Base-by-base conservation (phyloP, 805 yeast species). In the Ascoidea tarda region DNA sequence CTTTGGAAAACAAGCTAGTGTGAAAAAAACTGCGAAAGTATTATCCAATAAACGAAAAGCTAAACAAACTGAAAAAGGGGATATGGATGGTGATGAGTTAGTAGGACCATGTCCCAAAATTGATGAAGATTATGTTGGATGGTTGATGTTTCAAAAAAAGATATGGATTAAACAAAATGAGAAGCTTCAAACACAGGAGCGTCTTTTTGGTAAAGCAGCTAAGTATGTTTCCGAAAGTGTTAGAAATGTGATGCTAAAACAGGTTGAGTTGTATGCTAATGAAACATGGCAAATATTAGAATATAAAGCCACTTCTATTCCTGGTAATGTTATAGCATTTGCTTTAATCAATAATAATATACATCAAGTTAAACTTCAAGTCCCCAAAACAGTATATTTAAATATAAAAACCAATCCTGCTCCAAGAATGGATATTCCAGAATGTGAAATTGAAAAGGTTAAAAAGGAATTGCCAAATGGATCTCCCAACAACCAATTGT, bases 241-340 rank as follows among this genome's bases (percentile, higher is more conserved):
- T 48, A 84, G 89, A 6, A 76, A 76, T 21, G 75, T 89, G 72
- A 71, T 89, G 47, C 76, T 85, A 51, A 76, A 77, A 50, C 93
- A 86, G 60, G 95, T 95, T 0, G 96, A 84, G 62, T 76, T 74
- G 46, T 81, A 84, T 60, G 84, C 87, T 6, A 82, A 82, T 6
- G 73, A 87, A 0, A 77, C 81, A 16, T 93, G 99, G 99, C 88
- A 89, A 56, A 73, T 93, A 45, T 65, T 93, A 44, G 89, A 88
- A 59, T 81, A 87, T 60, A 77, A 77, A 55, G 60, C 66, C 6
- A 81, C 82, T 47, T 71, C 73, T 0, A 55, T 64, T 6, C 84
- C 87, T 0, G 98, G 97, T n/a, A 83, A 78, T 50, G 70, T 91
- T 33, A 82, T 79, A 54, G 96, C 86, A 0, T 78, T 73, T 61